Evolutionary conservation across 1,284 basidiomycete species (phyloP), one percentile per base, ranked within the genome.

Genomic region (Boletus albobrunnescens): DNA sequence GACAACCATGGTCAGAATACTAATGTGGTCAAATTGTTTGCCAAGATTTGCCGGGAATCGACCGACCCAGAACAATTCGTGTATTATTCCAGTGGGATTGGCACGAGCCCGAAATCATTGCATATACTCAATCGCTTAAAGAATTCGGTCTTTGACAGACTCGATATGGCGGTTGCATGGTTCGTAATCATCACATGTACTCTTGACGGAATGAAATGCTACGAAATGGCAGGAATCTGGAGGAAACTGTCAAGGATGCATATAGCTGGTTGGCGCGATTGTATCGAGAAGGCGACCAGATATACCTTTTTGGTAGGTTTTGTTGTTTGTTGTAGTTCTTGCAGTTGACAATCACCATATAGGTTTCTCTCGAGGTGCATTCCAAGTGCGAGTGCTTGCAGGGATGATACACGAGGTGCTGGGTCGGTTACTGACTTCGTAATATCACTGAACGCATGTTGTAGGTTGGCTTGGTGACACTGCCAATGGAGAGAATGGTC

Each of bases 281-380:
- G 17, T 74, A 74, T 50, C 33, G 52, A 19, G 51, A 55, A 17
- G 69, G 70, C 1, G 73, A 74, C 47, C 55, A 54, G 12, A 75
- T 76, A 33, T 74, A 63, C 46, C 54, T 74, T 1, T 74, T 76
- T 46, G 74, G 74, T 72, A 38, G 0, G 41, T 30, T 31, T 14
- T 6, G 1, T 26, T 36, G 24, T 7, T 41, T 2, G 11, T 22
- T 11, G 5, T 9, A 2, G 3, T 20, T 37, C 13, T 14, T 4
- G 3, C 7, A n/a, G 31, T 10, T 16, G 1, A 42, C 36, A 2
- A 14, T 26, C 1, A 0, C 2, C 16, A 10, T 6, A 26, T 11
- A 74, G 74, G 74, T 7, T 76, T 75, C 49, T 75, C 72, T 39
- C 63, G 71, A 27, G 74, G 73, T 14, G 73, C 74, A 22, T 75